Base-by-base conservation (phyloP, 2,329 filamentous ascomycete species). In the Sphaerulina vaccinii region DNA sequence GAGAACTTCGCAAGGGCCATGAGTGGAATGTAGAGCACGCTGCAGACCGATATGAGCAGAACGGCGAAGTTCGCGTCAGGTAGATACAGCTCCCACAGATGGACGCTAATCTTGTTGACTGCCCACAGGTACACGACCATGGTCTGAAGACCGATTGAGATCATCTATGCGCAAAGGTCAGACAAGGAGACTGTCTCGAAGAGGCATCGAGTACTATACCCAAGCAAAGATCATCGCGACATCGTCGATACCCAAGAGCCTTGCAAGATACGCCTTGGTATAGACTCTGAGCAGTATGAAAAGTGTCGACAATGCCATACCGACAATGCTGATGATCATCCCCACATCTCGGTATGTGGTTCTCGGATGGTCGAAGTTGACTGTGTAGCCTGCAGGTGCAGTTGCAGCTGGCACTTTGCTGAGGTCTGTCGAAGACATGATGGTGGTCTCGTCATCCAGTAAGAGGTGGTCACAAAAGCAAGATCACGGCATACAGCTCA, bases 1-100 rank as follows among this genome's bases (percentile, higher is more conserved):
- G 55, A 52, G 19, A 55, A 33, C 21, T 58, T 58, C 8, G 49
- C 45, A 7, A 51, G 22, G 5, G 55, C 49, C 55, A 55, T 55
- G 6, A 51, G 15, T 9, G 48, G 42, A 23, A 58, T 49, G 42
- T 55, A 55, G 11, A 55, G n/a, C 27, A 55, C 47, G 13, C 41
- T 40, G 52, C 49, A 48, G 3, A 58, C 37, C 4, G 52, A 49
- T 13, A 51, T 51, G n/a, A 58, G 42, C 1, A 43, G 33, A 2
- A 52, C 29, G 15, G 50, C 44, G 5, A 38, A 29, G 18, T 54
- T 54, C 8, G 32, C 49, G 3, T 51, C 18, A 3, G 38, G 35
- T 5, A 55, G 27, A 15, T 46, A 42, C 3, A 41, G n/a, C 8
- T 55, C 35, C 46, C 49, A 58, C 36, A 58, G 48, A 24, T 58